phyloP scores from a whole-genome alignment of 2,329 filamentous ascomycete genomes.

The Nakataea oryzae region DNA sequence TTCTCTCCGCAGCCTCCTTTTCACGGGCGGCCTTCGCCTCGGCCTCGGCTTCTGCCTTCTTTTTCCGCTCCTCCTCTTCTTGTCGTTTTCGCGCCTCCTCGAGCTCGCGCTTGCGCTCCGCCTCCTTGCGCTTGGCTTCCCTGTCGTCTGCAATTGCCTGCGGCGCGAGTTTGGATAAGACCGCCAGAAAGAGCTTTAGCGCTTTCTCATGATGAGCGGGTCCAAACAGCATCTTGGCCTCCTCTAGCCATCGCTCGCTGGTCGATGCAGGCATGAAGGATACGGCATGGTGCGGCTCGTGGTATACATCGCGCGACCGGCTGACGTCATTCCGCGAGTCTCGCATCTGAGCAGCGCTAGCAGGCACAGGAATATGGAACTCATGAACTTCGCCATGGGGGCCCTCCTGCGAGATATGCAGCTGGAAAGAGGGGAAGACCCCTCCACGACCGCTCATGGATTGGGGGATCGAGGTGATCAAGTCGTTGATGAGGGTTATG shows the following conservation, averaged over 20 bases:
- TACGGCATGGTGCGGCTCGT: conserved; percentile 64
- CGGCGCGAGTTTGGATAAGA: conserved; percentile 68
- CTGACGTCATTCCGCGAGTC: neutral
- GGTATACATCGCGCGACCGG: conserved; percentile 32
- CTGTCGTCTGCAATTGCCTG: conserved; percentile 64
- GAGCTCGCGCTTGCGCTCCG: conserved; percentile 3
- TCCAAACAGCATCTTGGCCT: neutral
- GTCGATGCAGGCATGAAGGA: conserved; percentile 66
- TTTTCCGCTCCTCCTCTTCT: conserved; percentile 47
- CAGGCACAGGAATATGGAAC: conserved; percentile 28
- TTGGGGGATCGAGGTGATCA: conserved; percentile 36
- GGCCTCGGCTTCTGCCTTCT: conserved; percentile 30
- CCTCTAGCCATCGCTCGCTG: conserved; percentile 54
- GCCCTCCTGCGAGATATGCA: conserved; percentile 44
- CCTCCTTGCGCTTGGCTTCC: conserved; percentile 42
- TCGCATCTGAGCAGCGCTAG: conserved; percentile 2
- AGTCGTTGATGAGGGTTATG: conserved; percentile 45
- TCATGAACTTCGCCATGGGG: conserved; percentile 42
- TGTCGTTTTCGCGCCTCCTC: conserved; percentile 56
- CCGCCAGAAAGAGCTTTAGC: conserved; percentile 69
- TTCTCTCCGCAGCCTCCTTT: conserved; percentile 61
- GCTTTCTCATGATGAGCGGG: conserved; percentile 61
- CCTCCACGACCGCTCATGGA: neutral
- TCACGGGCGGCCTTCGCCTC: conserved; percentile 57
- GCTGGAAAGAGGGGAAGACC: conserved; percentile 31